Evolutionary conservation across 176 grass and related monocot genomes (phyloP).

Genomic region (Secale cereale): DNA sequence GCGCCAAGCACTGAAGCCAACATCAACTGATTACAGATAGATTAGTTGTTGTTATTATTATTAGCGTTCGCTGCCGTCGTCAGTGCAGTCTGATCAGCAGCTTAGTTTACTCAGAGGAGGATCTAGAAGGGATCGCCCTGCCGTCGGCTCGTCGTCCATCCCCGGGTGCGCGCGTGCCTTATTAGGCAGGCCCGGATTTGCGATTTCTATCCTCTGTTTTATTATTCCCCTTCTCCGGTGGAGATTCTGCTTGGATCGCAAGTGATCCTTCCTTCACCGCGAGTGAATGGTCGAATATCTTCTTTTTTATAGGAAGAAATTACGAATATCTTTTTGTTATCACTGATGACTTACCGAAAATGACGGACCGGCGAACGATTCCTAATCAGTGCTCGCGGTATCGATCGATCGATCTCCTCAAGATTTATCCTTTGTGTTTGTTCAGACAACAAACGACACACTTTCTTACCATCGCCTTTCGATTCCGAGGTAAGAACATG

Average conservation of each 20-base stretch:
- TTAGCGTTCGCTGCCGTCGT: neutral
- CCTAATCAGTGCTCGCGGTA: neutral
- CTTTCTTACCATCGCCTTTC: neutral
- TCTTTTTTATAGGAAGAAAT: too few relatives aligned
- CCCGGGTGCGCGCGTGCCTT: too few relatives aligned
- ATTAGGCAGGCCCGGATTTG: neutral
- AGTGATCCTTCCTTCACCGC: neutral
- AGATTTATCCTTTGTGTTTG: neutral
- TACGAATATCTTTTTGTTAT: neutral
- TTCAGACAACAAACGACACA: neutral
- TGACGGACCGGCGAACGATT: neutral
- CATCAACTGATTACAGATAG: too few relatives aligned
- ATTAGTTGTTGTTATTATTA: too few relatives aligned
- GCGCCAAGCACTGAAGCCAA: neutral
- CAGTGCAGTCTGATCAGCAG: neutral
- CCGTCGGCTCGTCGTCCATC: too few relatives aligned
- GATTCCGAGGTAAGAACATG: neutral
- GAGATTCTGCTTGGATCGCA: neutral
- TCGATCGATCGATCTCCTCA: neutral
- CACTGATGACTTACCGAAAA: neutral
- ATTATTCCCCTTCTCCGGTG: neutral
- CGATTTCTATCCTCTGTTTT: neutral
- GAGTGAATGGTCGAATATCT: neutral
- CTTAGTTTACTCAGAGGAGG: neutral
- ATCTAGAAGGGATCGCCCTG: neutral